Evolutionary conservation across 2,329 filamentous ascomycete species (phyloP).

Genomic region (Penicillium palitans): DNA sequence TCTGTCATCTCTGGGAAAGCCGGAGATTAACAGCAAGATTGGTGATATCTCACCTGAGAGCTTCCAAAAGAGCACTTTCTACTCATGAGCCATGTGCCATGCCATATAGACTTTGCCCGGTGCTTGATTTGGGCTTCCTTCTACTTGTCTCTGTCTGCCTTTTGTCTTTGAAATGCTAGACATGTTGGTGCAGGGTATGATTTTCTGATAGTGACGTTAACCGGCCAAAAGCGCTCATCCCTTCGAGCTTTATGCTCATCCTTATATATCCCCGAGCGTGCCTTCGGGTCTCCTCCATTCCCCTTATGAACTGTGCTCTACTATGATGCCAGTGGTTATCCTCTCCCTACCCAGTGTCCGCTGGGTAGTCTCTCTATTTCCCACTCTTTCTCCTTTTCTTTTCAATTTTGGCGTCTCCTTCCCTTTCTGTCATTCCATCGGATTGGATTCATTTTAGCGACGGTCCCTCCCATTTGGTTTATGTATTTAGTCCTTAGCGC

Average conservation of each 20-base stretch:
- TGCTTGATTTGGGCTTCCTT: background rate
- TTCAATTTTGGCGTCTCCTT: slow-evolving; percentile 1
- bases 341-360: background rate
- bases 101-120: background rate
- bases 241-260: slow-evolving; percentile 4
- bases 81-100: slow-evolving; percentile 51
- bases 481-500: slow-evolving; percentile 19
- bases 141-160: slow-evolving; percentile 2
- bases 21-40: slow-evolving; percentile 58
- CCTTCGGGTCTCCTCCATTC: background rate
- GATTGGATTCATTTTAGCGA: slow-evolving; percentile 20
- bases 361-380: background rate
- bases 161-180: background rate
- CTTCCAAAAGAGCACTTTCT: slow-evolving; percentile 70
- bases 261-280: slow-evolving; percentile 4
- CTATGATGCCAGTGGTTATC: background rate
- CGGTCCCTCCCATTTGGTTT: slow-evolving; percentile 13
- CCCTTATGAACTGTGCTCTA: background rate
- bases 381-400: background rate
- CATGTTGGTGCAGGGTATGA: background rate
- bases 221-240: slow-evolving; percentile 1
- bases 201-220: slow-evolving; percentile 4
- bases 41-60: slow-evolving; percentile 67
- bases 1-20: slow-evolving; percentile 36
- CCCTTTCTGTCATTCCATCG: background rate